Percentiles rank a stretch among this genome's conserved stretches.
These are phyloP conservation scores for Mortierella hygrophila DNA, from an alignment of 192 early-diverging fungal genomes.

Conservation along the genomic window DNA sequence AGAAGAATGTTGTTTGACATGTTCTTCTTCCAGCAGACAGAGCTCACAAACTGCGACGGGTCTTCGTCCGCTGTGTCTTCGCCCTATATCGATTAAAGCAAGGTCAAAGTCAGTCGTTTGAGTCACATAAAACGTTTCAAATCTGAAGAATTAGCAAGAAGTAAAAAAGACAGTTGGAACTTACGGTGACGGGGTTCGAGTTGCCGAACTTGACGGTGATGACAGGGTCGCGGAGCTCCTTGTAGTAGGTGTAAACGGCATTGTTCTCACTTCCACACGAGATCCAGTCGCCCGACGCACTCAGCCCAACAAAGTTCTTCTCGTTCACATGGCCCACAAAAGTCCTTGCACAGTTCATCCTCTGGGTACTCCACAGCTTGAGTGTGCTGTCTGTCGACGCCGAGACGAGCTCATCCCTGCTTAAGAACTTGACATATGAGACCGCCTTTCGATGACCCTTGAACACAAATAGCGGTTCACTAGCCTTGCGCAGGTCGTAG, in stretches of 20 bases:
- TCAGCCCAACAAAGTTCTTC: constrained; percentile 98
- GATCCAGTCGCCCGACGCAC: constrained; percentile 87
- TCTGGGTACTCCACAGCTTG: constrained; percentile 82
- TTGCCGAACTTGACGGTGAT: constrained; percentile 84
- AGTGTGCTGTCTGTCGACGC: constrained; percentile 95
- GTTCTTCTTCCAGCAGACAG: constrained; percentile 91
- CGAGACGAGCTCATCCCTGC: constrained; percentile 84
- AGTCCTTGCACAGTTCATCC: constrained; percentile 70
- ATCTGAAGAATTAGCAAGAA: background rate
- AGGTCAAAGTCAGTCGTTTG: background rate
- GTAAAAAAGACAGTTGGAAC: constrained; percentile 22
- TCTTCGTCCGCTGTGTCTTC: constrained; percentile 68
- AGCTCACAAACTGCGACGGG: constrained; percentile 86
- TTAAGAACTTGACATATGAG: constrained; percentile 92
- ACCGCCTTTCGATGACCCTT: constrained; percentile 94
- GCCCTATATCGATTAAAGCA: constrained; percentile 56
- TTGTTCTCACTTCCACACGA: constrained; percentile 96
- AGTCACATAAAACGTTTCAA: background rate
- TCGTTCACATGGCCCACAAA: constrained; percentile 92
- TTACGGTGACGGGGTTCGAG: constrained; percentile 77
- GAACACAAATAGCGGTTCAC: constrained; percentile 77
- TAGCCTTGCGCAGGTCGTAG: constrained; percentile 87
- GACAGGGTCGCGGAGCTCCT: constrained; percentile 78
- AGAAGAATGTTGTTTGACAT: constrained; percentile 75
- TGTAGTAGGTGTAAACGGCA: constrained; percentile 88